Evolutionary conservation across 2,329 filamentous ascomycete genomes (phyloP).

Genomic region (Nothomitra cinnamomea): DNA sequence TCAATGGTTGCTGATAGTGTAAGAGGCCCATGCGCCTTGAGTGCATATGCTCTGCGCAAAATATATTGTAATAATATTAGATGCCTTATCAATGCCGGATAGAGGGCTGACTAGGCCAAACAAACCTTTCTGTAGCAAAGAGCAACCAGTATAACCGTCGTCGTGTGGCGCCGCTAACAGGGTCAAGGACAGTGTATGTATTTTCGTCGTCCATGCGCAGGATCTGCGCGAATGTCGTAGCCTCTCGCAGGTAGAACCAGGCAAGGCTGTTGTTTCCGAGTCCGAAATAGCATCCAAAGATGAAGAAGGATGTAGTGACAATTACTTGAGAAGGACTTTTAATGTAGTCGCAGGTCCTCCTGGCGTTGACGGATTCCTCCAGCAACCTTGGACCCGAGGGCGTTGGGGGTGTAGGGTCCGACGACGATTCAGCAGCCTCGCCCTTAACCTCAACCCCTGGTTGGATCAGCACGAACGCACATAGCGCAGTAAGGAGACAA

Average conservation of each 20-base stretch:
- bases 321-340: constrained; percentile 38
- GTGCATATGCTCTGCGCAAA: constrained; percentile 43
- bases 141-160: constrained; percentile 58
- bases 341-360: constrained; percentile 44
- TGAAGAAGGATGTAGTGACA: constrained; percentile 59
- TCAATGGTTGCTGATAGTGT: constrained; percentile 53
- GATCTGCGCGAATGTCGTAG: constrained; percentile 50
- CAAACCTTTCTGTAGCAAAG: constrained; percentile 51
- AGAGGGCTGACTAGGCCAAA: not conserved
- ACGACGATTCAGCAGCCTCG: constrained; percentile 22
- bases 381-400: constrained; percentile 45
- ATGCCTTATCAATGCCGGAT: constrained; percentile 6
- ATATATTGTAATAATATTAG: constrained; percentile 8
- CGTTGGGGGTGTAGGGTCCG: constrained; percentile 20
- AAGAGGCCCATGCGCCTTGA: constrained; percentile 52
- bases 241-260: constrained; percentile 66
- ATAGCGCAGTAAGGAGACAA: constrained; percentile 46
- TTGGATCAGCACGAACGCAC: constrained; percentile 51
- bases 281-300: constrained; percentile 56
- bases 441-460: constrained; percentile 36
- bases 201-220: constrained; percentile 44
- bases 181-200: constrained; percentile 41
- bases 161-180: constrained; percentile 42
- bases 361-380: constrained; percentile 48
- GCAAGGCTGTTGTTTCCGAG: constrained; percentile 58